Conservation (phyloP, 129 eudicot genomes). For the Scalesia atractyloides region DNA sequence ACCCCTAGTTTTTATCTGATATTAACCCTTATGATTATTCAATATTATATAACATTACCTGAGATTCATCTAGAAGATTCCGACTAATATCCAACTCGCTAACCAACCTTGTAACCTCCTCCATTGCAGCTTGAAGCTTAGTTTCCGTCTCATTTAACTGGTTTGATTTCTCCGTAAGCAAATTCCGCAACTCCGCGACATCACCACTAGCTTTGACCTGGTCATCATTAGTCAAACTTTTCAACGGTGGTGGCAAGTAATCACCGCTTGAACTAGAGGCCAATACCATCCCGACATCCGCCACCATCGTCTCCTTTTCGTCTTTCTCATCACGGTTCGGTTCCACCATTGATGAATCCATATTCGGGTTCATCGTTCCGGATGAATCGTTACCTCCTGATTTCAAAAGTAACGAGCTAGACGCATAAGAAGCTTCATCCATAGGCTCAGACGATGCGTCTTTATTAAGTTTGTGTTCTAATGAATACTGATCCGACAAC, state of each 20-base stretch:
- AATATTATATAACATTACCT: slow-evolving; percentile 46
- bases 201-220: slow-evolving; percentile 38
- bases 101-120: slow-evolving; percentile 66
- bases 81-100: slow-evolving; percentile 71
- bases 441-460: slow-evolving; percentile 41
- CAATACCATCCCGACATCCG: slow-evolving; percentile 48
- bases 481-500: slow-evolving; percentile 65
- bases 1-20: too few relatives aligned
- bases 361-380: slow-evolving; percentile 49
- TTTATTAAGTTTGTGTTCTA: slow-evolving; percentile 42
- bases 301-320: slow-evolving; percentile 39
- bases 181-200: slow-evolving; percentile 63
- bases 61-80: slow-evolving; percentile 90
- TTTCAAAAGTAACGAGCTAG: slow-evolving; percentile 51
- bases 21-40: too few relatives aligned
- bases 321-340: slow-evolving; percentile 67
- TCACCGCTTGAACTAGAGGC: slow-evolving; percentile 62
- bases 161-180: slow-evolving; percentile 57
- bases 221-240: slow-evolving; percentile 42
- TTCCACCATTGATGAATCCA: slow-evolving; percentile 90
- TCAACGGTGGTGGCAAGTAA: slow-evolving; percentile 47
- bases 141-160: slow-evolving; percentile 54
- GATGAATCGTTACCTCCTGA: slow-evolving; percentile 53
- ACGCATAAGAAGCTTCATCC: slow-evolving; percentile 70
- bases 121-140: slow-evolving; percentile 51